These are phyloP conservation scores for Periconia sp. DNA, from an alignment of 2,329 filamentous ascomycete species.

Conservation along the genomic window DNA sequence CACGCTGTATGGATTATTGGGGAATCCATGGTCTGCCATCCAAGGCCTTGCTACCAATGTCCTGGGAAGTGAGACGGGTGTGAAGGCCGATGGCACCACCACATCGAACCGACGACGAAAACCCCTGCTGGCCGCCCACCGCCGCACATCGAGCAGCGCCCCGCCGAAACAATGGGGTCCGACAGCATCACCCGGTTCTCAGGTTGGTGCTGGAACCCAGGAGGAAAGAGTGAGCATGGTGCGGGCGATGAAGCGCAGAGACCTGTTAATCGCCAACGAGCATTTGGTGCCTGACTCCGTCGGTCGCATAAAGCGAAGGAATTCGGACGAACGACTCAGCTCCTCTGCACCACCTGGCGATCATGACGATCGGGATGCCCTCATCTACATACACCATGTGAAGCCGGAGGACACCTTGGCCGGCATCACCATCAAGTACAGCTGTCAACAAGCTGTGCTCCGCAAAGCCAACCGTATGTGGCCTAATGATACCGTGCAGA, in stretches of 20 bases:
- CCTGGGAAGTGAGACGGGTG: slow-evolving; percentile 43
- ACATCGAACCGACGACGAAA: slow-evolving; percentile 33
- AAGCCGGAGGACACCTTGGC: slow-evolving; percentile 83
- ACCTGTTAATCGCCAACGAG: slow-evolving; percentile 48
- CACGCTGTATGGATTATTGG: slow-evolving; percentile 49
- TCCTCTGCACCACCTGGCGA: slow-evolving; percentile 55
- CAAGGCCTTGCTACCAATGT: slow-evolving; percentile 54
- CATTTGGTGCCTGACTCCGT: slow-evolving; percentile 46
- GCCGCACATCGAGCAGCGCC: slow-evolving; percentile 39
- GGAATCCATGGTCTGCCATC: slow-evolving; percentile 52
- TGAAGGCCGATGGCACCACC: slow-evolving; percentile 14
- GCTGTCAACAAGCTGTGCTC: slow-evolving; percentile 80
- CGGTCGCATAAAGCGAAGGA: slow-evolving; percentile 63
- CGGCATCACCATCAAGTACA: slow-evolving; percentile 86
- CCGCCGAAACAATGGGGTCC: slow-evolving; percentile 54
- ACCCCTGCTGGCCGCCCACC: slow-evolving; percentile 28
- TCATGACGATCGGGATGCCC: slow-evolving; percentile 68
- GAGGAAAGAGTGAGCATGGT: slow-evolving; percentile 51
- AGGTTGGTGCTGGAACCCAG: slow-evolving; percentile 48
- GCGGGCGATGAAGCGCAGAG: slow-evolving; percentile 53
- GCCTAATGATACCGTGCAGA: slow-evolving; percentile 89
- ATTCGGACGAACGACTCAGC: slow-evolving; percentile 62
- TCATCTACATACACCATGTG: slow-evolving; percentile 91
- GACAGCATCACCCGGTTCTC: slow-evolving; percentile 33
- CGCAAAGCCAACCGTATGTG: slow-evolving; percentile 90